Conservation (phyloP, 257 asterid genomes). For the Eucommia ulmoides region DNA sequence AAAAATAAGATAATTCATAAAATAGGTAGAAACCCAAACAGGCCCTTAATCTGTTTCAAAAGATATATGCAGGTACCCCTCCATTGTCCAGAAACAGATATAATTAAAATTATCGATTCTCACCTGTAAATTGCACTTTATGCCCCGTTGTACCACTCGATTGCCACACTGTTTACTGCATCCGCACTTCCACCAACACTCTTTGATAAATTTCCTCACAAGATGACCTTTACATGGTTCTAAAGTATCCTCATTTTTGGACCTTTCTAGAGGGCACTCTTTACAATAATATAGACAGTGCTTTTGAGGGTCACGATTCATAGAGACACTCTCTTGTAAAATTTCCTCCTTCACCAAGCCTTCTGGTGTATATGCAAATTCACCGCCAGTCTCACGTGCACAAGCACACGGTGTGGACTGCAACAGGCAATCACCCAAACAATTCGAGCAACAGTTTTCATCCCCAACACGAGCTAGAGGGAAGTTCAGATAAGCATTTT, state of each 20-base stretch:
- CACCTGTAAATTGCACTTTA: constrained; percentile 60
- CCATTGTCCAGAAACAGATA: background rate
- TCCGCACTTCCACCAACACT: constrained; percentile 86
- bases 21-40: too few species aligned
- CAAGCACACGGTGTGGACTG: constrained; percentile 58
- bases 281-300: constrained; percentile 30
- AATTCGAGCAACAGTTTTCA: constrained; percentile 53
- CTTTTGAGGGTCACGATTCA: constrained; percentile 28
- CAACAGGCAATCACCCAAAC: constrained; percentile 54
- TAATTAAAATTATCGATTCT: constrained; percentile 5
- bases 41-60: too few species aligned
- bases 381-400: constrained; percentile 74
- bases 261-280: constrained; percentile 77
- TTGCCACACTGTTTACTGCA: constrained; percentile 67
- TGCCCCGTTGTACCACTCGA: constrained; percentile 74
- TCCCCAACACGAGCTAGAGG: constrained; percentile 64
- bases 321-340: constrained; percentile 28
- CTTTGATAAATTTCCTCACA: constrained; percentile 56
- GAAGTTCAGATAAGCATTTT: constrained; percentile 40
- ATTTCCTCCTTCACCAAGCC: constrained; percentile 46
- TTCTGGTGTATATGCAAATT: constrained; percentile 52
- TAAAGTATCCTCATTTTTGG: constrained; percentile 22
- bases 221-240: constrained; percentile 53
- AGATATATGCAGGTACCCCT: too few species aligned
- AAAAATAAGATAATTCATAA: too few species aligned